Evolutionary conservation across 2,329 filamentous ascomycete species (phyloP).

Genomic region (Fusarium avenaceum): DNA sequence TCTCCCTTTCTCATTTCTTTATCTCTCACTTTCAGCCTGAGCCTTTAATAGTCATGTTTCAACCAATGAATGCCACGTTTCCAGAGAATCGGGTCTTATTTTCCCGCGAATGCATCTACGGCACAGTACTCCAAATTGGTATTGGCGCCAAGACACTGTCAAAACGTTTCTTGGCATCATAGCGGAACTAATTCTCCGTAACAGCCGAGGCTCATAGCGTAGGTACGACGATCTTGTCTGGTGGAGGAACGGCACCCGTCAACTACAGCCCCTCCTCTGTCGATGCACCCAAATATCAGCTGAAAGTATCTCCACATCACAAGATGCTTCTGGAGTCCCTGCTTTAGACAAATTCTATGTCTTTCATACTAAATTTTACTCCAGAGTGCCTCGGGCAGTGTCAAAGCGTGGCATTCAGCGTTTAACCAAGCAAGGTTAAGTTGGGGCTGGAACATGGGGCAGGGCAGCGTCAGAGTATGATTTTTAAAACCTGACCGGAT

Average conservation of each 20-base stretch:
- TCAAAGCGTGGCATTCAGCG: conserved; percentile 1
- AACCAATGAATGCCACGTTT: neutral
- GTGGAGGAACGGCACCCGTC: too few relatives aligned
- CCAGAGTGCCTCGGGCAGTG: neutral
- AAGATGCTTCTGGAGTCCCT: neutral
- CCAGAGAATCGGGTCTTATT: neutral
- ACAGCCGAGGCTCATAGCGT: too few relatives aligned
- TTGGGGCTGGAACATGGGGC: neutral
- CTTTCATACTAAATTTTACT: neutral
- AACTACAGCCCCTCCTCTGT: neutral
- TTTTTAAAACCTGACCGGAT: conserved; percentile 22
- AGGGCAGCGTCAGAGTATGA: conserved; percentile 23
- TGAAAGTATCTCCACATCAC: neutral
- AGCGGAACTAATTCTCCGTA: neutral
- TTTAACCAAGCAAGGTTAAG: conserved; percentile 1
- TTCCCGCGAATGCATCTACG: neutral
- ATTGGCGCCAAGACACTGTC: neutral
- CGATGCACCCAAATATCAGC: neutral
- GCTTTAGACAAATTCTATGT: neutral
- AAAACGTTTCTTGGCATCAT: neutral
- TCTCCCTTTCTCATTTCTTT: too few relatives aligned
- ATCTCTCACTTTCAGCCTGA: too few relatives aligned
- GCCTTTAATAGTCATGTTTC: too few relatives aligned
- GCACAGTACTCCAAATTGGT: neutral
- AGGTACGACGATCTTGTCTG: too few relatives aligned